A percentile compares a stretch with the other conserved stretches of the same genome.
phyloP scores from a whole-genome alignment of 176 grass and related monocot genomes.

The Pontederia crassipes region DNA sequence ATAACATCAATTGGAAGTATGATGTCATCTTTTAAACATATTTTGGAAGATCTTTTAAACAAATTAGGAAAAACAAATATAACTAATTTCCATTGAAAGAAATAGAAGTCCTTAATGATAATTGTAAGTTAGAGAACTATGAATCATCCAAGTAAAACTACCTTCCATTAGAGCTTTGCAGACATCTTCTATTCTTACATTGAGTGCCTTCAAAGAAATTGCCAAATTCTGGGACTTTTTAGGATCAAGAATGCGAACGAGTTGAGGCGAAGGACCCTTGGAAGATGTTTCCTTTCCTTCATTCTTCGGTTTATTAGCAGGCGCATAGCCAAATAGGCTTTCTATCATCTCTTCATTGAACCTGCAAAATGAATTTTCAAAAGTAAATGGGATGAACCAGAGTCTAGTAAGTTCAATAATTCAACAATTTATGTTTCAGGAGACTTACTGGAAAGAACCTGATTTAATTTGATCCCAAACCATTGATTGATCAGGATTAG shows the following conservation, averaged over 20 bases:
- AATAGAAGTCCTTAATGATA: background rate
- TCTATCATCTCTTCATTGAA: constrained; percentile 64
- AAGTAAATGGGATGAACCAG: no score
- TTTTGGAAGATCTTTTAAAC: no score
- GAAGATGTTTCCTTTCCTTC: constrained; percentile 22
- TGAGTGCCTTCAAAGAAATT: constrained; percentile 76
- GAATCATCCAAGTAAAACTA: constrained; percentile 10
- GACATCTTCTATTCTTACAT: constrained; percentile 50
- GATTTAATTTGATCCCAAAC: constrained; percentile 64
- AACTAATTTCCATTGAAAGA: constrained; percentile 8
- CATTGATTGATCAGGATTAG: constrained; percentile 46
- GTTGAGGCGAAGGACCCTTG: constrained; percentile 18
- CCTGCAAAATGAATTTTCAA: constrained; percentile 24
- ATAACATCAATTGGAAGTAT: no score
- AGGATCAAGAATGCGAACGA: constrained; percentile 55
- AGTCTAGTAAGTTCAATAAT: background rate
- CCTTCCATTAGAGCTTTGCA: constrained; percentile 55
- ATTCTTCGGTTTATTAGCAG: constrained; percentile 30
- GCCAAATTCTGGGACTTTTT: constrained; percentile 81
- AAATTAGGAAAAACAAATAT: background rate
- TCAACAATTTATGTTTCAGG: background rate
- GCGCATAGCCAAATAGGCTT: constrained; percentile 47
- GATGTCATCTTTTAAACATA: no score
- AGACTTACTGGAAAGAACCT: constrained; percentile 83
- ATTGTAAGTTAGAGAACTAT: no score